Percentiles rank a stretch among this genome's conserved stretches.
Evolutionary conservation across 352 stramenopile species (phyloP).

Genomic region (Elongisporangium senticosum): DNA sequence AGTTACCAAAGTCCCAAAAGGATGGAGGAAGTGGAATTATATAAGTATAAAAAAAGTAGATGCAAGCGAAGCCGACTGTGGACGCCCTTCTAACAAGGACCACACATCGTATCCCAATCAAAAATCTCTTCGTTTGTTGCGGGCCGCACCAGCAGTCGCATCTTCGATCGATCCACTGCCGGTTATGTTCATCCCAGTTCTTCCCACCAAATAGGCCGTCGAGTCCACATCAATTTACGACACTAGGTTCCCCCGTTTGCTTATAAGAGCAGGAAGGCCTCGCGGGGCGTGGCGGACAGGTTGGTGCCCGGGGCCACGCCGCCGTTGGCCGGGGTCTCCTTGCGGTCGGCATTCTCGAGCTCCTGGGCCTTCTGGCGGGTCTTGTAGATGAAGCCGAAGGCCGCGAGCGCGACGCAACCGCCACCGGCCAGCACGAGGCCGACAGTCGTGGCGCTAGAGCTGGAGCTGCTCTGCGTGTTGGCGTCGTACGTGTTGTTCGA

Average conservation of each 20-base stretch:
- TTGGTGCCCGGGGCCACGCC: neutral
- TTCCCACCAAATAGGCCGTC: neutral
- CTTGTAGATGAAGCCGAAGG: constrained; percentile 78
- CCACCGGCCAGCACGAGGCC: constrained; percentile 24
- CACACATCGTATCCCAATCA: neutral
- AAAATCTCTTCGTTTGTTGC: neutral
- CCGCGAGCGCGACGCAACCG: constrained; percentile 36
- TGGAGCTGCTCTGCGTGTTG: constrained; percentile 32
- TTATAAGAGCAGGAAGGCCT: neutral
- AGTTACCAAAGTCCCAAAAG: neutral
- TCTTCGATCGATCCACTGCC: neutral
- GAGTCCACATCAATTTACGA: neutral
- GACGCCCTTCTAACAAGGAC: neutral
- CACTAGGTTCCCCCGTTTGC: neutral
- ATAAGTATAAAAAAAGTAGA: constrained; percentile 1
- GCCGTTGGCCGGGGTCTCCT: constrained; percentile 11
- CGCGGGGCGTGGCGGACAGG: neutral
- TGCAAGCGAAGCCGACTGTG: neutral
- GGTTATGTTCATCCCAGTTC: neutral
- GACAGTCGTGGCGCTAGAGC: constrained; percentile 8
- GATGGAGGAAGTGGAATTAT: neutral
- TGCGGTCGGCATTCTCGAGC: constrained; percentile 45
- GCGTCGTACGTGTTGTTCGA: constrained; percentile 16
- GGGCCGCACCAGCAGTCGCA: neutral
- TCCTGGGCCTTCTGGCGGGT: constrained; percentile 56